Evolutionary conservation across 805 yeast species (phyloP).

Genomic region (Yamadazyma takamatsuzukensis): DNA sequence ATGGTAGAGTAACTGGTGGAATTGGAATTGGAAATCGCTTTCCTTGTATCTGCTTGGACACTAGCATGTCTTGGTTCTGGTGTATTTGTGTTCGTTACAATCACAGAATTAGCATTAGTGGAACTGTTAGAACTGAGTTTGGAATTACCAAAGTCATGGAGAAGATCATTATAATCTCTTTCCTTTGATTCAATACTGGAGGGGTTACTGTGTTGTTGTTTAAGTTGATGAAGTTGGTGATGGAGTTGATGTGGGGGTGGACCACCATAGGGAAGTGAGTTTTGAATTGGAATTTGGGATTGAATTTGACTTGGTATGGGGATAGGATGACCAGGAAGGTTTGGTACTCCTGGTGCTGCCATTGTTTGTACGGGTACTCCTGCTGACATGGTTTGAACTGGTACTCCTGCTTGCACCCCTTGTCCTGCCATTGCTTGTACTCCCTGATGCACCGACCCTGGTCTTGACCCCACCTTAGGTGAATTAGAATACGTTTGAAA

Average conservation of each 20-base stretch:
- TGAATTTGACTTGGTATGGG: background rate
- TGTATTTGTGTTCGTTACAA: slow-evolving; percentile 10
- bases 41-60: background rate
- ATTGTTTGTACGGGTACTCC: background rate
- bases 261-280: no score
- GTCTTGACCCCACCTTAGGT: no score
- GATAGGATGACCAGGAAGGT: slow-evolving; percentile 1
- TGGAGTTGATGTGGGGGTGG: slow-evolving; percentile 8
- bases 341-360: slow-evolving; percentile 1
- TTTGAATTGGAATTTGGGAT: no score
- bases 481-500: no score
- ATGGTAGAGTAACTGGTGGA: slow-evolving; percentile 12
- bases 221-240: slow-evolving; percentile 4
- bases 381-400: background rate
- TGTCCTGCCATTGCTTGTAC: no score
- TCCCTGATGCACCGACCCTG: no score
- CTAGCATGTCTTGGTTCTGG: slow-evolving; percentile 3
- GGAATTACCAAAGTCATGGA: slow-evolving; percentile 14
- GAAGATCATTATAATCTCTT: slow-evolving; percentile 9
- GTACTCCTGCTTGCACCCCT: no score
- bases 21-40: slow-evolving; percentile 7
- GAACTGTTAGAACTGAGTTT: slow-evolving; percentile 12
- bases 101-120: slow-evolving; percentile 10
- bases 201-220: slow-evolving; percentile 6
- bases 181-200: slow-evolving; percentile 9